A percentile compares a stretch with the other conserved stretches of the same genome.
phyloP scores from a whole-genome alignment of 495 filamentous ascomycete genomes.

The Neurospora terricola region DNA sequence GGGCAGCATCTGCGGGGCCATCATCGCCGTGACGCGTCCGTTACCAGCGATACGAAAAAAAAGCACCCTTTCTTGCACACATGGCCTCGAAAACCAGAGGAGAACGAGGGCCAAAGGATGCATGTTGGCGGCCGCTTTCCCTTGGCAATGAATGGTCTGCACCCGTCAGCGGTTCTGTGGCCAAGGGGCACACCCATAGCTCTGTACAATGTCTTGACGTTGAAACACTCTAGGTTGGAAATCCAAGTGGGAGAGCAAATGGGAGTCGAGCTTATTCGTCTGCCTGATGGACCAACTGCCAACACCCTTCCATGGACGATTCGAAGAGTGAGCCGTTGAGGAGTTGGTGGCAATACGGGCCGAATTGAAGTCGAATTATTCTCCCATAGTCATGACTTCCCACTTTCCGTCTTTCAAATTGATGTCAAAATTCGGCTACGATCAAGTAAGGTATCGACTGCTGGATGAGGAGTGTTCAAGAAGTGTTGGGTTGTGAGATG shows the following conservation, averaged over 20 bases:
- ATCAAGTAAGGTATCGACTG: neutral
- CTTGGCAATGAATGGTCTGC: neutral
- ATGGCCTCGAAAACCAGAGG: neutral
- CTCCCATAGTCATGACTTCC: too few relatives aligned
- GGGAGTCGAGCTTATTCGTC: neutral
- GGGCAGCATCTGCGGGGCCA: neutral
- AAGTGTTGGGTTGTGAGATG: neutral
- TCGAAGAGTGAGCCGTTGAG: neutral
- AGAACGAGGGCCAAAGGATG: neutral
- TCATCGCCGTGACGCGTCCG: neutral
- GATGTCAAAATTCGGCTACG: neutral
- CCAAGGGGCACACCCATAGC: neutral
- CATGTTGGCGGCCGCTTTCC: neutral
- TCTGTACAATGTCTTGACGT: neutral
- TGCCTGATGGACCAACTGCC: neutral
- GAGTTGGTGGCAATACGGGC: too few relatives aligned
- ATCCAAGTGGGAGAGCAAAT: neutral
- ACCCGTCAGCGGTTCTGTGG: neutral
- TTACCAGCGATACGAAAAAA: neutral
- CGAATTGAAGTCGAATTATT: neutral
- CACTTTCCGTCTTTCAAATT: neutral
- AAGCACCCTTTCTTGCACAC: neutral
- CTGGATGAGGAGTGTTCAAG: neutral
- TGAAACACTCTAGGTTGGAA: neutral
- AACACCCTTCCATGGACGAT: neutral